These are phyloP conservation scores for Capronia coronata DNA, from an alignment of 2,329 filamentous ascomycete genomes.

Conservation along the genomic window DNA sequence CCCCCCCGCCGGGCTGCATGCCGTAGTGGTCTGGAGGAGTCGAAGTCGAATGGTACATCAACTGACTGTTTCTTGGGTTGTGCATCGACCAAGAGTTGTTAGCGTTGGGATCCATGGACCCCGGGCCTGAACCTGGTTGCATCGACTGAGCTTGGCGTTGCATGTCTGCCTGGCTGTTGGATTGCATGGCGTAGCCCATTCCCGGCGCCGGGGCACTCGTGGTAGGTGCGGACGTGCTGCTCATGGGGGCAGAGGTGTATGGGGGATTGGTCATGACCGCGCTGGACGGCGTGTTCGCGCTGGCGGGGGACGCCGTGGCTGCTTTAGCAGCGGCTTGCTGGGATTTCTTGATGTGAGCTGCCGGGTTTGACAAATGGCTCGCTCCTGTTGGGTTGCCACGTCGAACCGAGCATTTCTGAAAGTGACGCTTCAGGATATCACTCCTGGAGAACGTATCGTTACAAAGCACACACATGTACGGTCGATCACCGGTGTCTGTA, in stretches of 20 bases:
- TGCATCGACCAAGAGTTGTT: conserved; percentile 38
- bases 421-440: conserved; percentile 97
- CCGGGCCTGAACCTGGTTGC: conserved; percentile 20
- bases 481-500: conserved; percentile 89
- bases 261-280: conserved; percentile 25
- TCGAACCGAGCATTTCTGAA: conserved; percentile 96
- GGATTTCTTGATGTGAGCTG: conserved; percentile 76
- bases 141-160: conserved; percentile 26
- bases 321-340: conserved; percentile 37
- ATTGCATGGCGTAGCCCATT: conserved; percentile 24
- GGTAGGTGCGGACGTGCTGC: conserved; percentile 24
- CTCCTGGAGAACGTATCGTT: conserved; percentile 96
- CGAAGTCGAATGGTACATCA: conserved; percentile 28
- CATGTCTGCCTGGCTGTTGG: conserved; percentile 24
- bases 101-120: conserved; percentile 23
- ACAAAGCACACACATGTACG: conserved; percentile 96
- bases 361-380: conserved; percentile 87
- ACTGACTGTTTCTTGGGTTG: conserved; percentile 38
- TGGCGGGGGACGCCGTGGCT: conserved; percentile 22
- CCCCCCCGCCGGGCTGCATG: conserved; percentile 27
- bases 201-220: conserved; percentile 25
- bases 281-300: conserved; percentile 20
- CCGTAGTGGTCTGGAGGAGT: conserved; percentile 26
- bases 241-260: conserved; percentile 26
- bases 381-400: conserved; percentile 92